Evolutionary conservation across 2,329 filamentous ascomycete species (phyloP).

Genomic region (Taxawa tesnikishii): DNA sequence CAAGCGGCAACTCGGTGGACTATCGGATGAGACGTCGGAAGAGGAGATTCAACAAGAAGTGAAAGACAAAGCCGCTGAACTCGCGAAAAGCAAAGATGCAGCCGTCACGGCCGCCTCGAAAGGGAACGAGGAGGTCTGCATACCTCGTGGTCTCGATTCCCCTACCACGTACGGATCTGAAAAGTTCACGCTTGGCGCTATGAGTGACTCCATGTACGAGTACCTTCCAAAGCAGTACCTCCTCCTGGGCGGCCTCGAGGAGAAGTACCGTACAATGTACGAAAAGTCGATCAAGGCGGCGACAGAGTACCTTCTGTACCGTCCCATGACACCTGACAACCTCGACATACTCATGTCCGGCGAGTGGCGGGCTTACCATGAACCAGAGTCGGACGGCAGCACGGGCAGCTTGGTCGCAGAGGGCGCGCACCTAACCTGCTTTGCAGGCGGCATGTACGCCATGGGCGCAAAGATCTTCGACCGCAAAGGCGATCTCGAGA

Average conservation of each 20-base stretch:
- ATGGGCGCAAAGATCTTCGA: slow-evolving; percentile 41
- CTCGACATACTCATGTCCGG: slow-evolving; percentile 65
- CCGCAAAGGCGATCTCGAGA: slow-evolving; percentile 33
- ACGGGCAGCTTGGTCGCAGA: slow-evolving; percentile 25
- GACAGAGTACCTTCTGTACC: slow-evolving; percentile 63
- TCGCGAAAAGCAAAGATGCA: no score
- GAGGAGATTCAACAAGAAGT: neutral
- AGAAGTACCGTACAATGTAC: slow-evolving; percentile 64
- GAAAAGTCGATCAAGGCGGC: slow-evolving; percentile 53
- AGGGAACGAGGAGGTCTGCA: slow-evolving; percentile 37
- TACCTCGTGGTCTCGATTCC: slow-evolving; percentile 45
- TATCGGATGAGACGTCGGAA: neutral
- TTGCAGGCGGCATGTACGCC: slow-evolving; percentile 43
- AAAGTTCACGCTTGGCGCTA: slow-evolving; percentile 41
- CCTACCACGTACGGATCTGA: slow-evolving; percentile 33
- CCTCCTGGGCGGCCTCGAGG: slow-evolving; percentile 60
- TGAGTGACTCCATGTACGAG: slow-evolving; percentile 46
- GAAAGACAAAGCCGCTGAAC: neutral
- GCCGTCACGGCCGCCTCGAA: no score
- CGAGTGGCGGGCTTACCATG: slow-evolving; percentile 22
- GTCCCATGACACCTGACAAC: slow-evolving; percentile 58
- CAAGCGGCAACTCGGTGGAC: slow-evolving; percentile 5
- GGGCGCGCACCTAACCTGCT: slow-evolving; percentile 41
- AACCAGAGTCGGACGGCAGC: neutral
- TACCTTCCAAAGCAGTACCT: slow-evolving; percentile 55